Conservation (phyloP, 164 flowering plant genomes). For the Hamamelis virginiana region DNA sequence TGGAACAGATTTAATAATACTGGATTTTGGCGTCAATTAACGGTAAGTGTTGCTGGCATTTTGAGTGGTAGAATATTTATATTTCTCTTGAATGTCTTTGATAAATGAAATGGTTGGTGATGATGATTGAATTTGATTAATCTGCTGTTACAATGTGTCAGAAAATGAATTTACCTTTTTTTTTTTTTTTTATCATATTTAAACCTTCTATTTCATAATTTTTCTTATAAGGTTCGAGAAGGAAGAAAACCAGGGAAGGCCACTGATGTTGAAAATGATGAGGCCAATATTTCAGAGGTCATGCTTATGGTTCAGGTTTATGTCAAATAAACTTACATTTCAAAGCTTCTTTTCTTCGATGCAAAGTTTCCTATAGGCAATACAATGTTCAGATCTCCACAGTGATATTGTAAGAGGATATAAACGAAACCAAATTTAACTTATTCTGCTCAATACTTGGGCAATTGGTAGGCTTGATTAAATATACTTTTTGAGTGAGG, state of each 20-base stretch:
- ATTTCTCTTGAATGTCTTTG: no score
- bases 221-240: slow-evolving; percentile 71
- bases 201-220: neutral
- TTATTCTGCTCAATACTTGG: neutral
- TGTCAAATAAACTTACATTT: slow-evolving; percentile 2
- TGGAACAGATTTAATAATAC: slow-evolving; percentile 88
- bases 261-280: slow-evolving; percentile 36
- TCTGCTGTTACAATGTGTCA: neutral
- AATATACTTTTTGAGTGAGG: neutral
- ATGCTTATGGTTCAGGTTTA: slow-evolving; percentile 91
- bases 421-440: neutral
- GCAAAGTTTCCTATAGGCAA: neutral
- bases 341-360: neutral
- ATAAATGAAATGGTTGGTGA: neutral
- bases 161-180: neutral
- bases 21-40: slow-evolving; percentile 96
- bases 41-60: slow-evolving; percentile 43
- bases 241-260: slow-evolving; percentile 52
- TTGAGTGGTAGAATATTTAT: neutral
- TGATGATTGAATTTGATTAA: slow-evolving; percentile 1
- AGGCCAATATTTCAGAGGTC: slow-evolving; percentile 62
- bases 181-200: neutral
- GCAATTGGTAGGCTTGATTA: neutral
- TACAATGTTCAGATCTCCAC: neutral
- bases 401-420: neutral